Evolutionary conservation across 2,329 filamentous ascomycete species (phyloP).

Genomic region (Phaeosphaeriaceae sp.): DNA sequence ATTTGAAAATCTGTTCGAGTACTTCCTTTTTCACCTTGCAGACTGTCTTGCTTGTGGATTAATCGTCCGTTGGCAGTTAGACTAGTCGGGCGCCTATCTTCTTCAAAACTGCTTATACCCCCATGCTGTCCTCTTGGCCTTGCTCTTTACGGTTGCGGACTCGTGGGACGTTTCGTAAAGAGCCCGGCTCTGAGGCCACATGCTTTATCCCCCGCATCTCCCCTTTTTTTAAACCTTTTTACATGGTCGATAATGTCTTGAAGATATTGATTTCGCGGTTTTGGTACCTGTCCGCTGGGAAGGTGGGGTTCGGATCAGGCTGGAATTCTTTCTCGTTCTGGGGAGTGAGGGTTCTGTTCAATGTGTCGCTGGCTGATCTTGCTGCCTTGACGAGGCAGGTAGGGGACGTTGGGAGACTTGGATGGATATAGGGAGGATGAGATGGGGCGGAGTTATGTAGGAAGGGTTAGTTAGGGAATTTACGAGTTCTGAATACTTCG

Average conservation of each 20-base stretch:
- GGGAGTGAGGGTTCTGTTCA: background rate
- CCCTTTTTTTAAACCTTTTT: conserved; percentile 12
- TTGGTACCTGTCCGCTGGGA: conserved; percentile 23
- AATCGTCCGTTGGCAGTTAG: conserved; percentile 18
- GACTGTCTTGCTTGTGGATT: conserved; percentile 6
- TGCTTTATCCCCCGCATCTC: background rate
- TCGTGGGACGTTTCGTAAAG: background rate
- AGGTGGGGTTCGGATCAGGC: conserved; percentile 19
- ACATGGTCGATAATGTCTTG: conserved; percentile 35
- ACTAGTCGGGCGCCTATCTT: conserved; percentile 21
- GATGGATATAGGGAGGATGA: background rate
- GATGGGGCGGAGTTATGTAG: background rate
- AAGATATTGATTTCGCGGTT: conserved; percentile 24
- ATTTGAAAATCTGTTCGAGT: conserved; percentile 18
- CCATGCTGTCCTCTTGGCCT: background rate
- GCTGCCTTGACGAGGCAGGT: background rate
- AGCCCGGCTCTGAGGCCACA: background rate
- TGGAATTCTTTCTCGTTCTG: conserved; percentile 9
- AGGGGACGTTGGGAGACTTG: background rate
- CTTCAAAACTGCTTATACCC: conserved; percentile 4
- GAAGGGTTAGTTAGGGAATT: background rate
- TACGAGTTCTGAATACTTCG: background rate
- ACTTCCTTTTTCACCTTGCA: conserved; percentile 11
- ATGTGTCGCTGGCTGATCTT: conserved; percentile 8
- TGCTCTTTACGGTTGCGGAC: background rate